A percentile compares a stretch with the other conserved stretches of the same genome.
These are phyloP conservation scores for Citrus hindsii DNA, from an alignment of 345 rosid species.

Conservation along the genomic window DNA sequence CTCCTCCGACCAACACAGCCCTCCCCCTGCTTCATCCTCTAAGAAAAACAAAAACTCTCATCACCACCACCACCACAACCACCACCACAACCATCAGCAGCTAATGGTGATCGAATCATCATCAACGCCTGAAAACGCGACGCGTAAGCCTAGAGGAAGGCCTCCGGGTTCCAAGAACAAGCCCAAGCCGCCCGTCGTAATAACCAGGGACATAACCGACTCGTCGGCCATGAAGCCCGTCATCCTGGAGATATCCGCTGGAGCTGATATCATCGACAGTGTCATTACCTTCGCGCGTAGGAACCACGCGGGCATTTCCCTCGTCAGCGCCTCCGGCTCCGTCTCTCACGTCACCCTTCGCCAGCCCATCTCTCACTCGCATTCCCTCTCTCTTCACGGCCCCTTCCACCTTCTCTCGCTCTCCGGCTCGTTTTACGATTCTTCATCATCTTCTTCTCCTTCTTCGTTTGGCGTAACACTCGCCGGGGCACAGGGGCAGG, in stretches of 20 bases:
- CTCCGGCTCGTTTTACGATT: constrained; percentile 34
- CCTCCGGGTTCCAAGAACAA: constrained; percentile 63
- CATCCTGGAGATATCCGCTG: constrained; percentile 50
- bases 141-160: constrained; percentile 43
- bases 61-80: background rate
- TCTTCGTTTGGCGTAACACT: constrained; percentile 43
- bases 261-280: constrained; percentile 40
- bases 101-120: constrained; percentile 4
- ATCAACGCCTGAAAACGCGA: background rate
- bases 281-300: constrained; percentile 33
- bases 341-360: constrained; percentile 46
- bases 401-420: constrained; percentile 43
- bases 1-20: constrained; percentile 27
- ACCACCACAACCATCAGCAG: background rate
- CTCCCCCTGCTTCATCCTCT: constrained; percentile 17
- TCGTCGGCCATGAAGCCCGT: constrained; percentile 36
- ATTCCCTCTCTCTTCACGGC: constrained; percentile 35
- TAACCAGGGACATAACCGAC: constrained; percentile 25
- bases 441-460: background rate
- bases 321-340: constrained; percentile 43
- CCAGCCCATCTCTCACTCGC: constrained; percentile 34
- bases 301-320: constrained; percentile 24
- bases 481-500: constrained; percentile 44
- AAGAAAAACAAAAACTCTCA: background rate
- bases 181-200: constrained; percentile 45